phyloP scores from a whole-genome alignment of 2,329 filamentous ascomycete genomes.

The Ascochyta rabiei region DNA sequence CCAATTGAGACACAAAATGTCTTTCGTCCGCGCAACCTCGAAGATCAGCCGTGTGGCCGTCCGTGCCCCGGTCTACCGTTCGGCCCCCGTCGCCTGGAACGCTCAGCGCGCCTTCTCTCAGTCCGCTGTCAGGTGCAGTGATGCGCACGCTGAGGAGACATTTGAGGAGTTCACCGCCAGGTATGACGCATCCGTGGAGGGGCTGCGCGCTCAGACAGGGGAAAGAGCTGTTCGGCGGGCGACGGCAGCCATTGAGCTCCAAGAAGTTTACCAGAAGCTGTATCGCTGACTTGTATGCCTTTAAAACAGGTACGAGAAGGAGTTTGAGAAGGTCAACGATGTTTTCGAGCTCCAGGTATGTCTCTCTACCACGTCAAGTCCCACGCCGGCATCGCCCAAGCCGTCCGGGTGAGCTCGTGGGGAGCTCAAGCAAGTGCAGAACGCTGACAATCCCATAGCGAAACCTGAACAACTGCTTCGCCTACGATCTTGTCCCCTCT shows the following conservation, averaged over 20 bases:
- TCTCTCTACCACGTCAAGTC: conserved; percentile 19
- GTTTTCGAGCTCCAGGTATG: conserved; percentile 99
- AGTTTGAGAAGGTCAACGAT: conserved; percentile 96
- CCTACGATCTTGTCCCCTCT: conserved; percentile 98
- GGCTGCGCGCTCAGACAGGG: conserved; percentile 20
- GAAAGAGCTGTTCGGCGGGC: conserved; percentile 22
- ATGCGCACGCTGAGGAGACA: conserved; percentile 86
- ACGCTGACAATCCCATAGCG: conserved; percentile 59
- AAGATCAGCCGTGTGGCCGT: conserved; percentile 43
- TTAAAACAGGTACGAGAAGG: conserved; percentile 88
- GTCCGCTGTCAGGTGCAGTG: conserved; percentile 51
- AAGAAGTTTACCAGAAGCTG: conserved; percentile 27
- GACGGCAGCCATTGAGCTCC: conserved; percentile 37
- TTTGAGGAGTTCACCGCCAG: conserved; percentile 98
- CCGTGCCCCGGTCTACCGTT: conserved; percentile 44
- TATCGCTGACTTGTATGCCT: conserved; percentile 35
- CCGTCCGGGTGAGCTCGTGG: conserved; percentile 10
- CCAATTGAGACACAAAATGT: conserved; percentile 44
- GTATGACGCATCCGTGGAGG: conserved; percentile 61
- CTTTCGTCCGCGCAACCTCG: conserved; percentile 47
- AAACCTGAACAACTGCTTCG: conserved; percentile 99
- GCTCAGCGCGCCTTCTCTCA: conserved; percentile 57
- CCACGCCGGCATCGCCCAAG: conserved; percentile 25
- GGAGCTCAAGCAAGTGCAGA: neutral
- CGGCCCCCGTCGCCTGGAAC: conserved; percentile 41